These are phyloP conservation scores for Chlamydomonas reinhardtii DNA, from an alignment of 163 green algal genomes.

Conservation along the genomic window DNA sequence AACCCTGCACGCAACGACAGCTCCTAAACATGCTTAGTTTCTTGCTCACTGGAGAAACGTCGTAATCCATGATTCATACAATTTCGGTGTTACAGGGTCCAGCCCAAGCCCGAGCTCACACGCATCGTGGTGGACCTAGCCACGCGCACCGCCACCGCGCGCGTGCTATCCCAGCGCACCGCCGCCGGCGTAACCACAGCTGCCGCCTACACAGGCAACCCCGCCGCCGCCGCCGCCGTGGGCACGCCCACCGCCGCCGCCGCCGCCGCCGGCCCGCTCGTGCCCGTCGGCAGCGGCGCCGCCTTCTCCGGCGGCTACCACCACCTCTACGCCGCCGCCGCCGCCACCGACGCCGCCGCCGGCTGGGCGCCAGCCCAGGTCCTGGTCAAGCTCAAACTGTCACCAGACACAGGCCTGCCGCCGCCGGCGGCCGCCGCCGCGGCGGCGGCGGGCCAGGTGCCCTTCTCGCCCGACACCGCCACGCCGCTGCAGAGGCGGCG, in stretches of 20 bases:
- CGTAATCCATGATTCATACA: no score
- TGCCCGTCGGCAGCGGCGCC: not conserved
- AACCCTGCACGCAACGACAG: no score
- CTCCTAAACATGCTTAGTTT: no score
- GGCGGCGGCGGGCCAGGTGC: no score
- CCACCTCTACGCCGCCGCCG: constrained; percentile 1
- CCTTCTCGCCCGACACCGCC: not conserved
- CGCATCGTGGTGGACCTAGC: constrained; percentile 22
- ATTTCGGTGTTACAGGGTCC: no score
- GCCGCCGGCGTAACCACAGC: constrained; percentile 7
- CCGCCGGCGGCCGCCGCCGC: no score
- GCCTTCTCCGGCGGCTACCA: not conserved
- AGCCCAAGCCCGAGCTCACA: constrained; percentile 39
- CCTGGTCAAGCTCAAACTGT: constrained; percentile 4
- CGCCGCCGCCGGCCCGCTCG: not conserved
- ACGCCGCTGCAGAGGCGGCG: not conserved
- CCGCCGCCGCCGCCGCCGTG: not conserved
- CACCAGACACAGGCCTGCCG: not conserved
- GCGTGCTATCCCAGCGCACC: constrained; percentile 23
- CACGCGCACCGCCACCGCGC: not conserved
- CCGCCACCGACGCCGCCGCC: not conserved
- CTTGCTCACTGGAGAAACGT: no score
- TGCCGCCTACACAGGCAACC: not conserved
- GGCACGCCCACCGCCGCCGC: not conserved
- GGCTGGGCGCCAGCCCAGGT: constrained; percentile 26